phyloP scores from a whole-genome alignment of 768 basidiomycete species.

The Hypholoma sublateritium region DNA sequence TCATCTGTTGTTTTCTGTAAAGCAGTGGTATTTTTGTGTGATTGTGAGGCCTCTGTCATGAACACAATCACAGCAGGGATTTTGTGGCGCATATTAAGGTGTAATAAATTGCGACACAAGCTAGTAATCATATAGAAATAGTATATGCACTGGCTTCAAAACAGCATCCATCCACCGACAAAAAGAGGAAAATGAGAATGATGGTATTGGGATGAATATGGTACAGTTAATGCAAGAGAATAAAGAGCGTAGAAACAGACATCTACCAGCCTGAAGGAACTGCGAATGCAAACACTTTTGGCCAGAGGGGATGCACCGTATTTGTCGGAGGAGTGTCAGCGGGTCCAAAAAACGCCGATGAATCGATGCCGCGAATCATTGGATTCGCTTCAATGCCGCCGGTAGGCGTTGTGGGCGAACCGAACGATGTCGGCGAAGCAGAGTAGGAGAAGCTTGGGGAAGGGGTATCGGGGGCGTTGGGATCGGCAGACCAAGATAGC shows the following conservation, averaged over 20 bases:
- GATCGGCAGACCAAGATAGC: slow-evolving; percentile 24
- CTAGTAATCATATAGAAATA: too few relatives aligned
- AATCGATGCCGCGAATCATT: slow-evolving; percentile 44
- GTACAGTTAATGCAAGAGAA: slow-evolving; percentile 16
- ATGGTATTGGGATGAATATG: slow-evolving; percentile 15
- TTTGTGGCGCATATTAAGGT: too few relatives aligned
- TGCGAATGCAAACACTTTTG: slow-evolving; percentile 66
- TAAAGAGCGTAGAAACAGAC: slow-evolving; percentile 11
- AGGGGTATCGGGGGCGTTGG: slow-evolving; percentile 51
- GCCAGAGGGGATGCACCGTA: slow-evolving; percentile 46
- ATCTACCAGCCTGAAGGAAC: slow-evolving; percentile 62
- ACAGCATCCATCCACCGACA: too few relatives aligned
- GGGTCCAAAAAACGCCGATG: slow-evolving; percentile 38
- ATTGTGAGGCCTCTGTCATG: too few relatives aligned
- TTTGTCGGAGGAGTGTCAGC: slow-evolving; percentile 27
- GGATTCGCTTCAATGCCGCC: slow-evolving; percentile 50
- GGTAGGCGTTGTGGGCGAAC: slow-evolving; percentile 58
- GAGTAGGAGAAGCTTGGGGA: slow-evolving; percentile 51
- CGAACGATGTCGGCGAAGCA: slow-evolving; percentile 61
- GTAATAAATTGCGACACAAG: too few relatives aligned
- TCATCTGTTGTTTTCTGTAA: too few relatives aligned
- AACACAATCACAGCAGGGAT: too few relatives aligned
- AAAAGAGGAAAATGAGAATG: slow-evolving; percentile 8
- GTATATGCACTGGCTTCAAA: too few relatives aligned
- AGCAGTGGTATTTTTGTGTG: too few relatives aligned